Percentiles rank a stretch among this genome's conserved stretches.
These are phyloP conservation scores for Amanita pallidorosea DNA, from an alignment of 768 basidiomycete genomes.

Conservation along the genomic window DNA sequence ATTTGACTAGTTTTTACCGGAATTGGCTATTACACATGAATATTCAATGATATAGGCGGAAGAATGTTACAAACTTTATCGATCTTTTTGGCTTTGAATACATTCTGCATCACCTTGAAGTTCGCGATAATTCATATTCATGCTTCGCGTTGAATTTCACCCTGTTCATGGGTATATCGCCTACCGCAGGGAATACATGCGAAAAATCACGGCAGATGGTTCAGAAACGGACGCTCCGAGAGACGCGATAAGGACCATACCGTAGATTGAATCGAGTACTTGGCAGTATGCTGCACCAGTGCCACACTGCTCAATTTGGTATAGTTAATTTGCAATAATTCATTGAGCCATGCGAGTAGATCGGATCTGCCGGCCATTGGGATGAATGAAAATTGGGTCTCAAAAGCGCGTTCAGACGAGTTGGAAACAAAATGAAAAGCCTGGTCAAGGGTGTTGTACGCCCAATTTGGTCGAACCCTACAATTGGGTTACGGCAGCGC, in stretches of 20 bases:
- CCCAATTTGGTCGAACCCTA: constrained; percentile 1
- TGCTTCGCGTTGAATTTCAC: constrained; percentile 97
- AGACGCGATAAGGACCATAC: constrained; percentile 26
- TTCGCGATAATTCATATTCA: constrained; percentile 93
- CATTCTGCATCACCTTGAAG: constrained; percentile 90
- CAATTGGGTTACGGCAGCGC: neutral
- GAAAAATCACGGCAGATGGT: constrained; percentile 7
- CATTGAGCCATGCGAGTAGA: constrained; percentile 88
- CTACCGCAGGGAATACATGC: constrained; percentile 25
- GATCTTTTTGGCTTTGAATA: constrained; percentile 87
- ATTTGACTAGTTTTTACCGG: constrained; percentile 86
- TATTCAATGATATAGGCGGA: neutral
- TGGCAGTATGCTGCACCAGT: constrained; percentile 92
- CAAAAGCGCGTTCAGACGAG: neutral
- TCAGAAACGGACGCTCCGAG: constrained; percentile 1
- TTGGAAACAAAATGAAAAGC: neutral
- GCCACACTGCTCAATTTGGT: constrained; percentile 91
- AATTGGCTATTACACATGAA: constrained; percentile 55
- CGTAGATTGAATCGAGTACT: constrained; percentile 89
- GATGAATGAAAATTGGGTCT: neutral
- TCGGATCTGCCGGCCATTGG: constrained; percentile 71
- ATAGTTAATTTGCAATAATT: constrained; percentile 83
- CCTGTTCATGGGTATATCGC: constrained; percentile 80
- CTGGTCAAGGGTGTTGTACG: neutral
- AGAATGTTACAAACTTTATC: constrained; percentile 62